Evolutionary conservation across 768 basidiomycete species (phyloP).

Genomic region (Phaeotremella fagi): DNA sequence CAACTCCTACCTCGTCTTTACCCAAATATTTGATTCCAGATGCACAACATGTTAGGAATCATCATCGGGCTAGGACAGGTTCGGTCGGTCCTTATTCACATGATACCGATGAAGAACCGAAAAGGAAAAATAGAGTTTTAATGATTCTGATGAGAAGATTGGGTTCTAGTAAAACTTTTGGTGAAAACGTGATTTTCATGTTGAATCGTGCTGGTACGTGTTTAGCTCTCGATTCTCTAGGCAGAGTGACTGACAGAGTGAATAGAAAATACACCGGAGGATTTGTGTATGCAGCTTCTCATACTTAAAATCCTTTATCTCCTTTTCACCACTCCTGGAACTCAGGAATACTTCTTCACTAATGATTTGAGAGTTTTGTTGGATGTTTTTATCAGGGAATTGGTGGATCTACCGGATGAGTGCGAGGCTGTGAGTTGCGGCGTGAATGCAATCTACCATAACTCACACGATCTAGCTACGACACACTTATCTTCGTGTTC

Average conservation of each 20-base stretch:
- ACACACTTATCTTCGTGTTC: conserved; percentile 92
- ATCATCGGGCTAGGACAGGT: conserved; percentile 25
- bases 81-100: conserved; percentile 31
- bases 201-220: conserved; percentile 86
- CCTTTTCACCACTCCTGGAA: conserved; percentile 86
- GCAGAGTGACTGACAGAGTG: conserved; percentile 1
- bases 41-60: conserved; percentile 23
- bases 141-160: conserved; percentile 76
- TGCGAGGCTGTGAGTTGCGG: conserved; percentile 73
- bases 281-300: conserved; percentile 87
- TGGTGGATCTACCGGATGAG: conserved; percentile 86
- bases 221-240: neutral
- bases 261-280: conserved; percentile 77
- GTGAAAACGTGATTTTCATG: conserved; percentile 99
- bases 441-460: neutral
- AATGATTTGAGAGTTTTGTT: conserved; percentile 94
- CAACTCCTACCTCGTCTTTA: conserved; percentile 10
- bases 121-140: conserved; percentile 66
- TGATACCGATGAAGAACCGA: conserved; percentile 50
- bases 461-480: conserved; percentile 58
- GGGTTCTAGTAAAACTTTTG: conserved; percentile 87
- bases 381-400: conserved; percentile 93
- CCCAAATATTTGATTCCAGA: conserved; percentile 5
- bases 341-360: conserved; percentile 94
- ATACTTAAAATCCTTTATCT: conserved; percentile 92